These are phyloP conservation scores for Pythium diclinum DNA, from an alignment of 352 stramenopile genomes.

Conservation along the genomic window DNA sequence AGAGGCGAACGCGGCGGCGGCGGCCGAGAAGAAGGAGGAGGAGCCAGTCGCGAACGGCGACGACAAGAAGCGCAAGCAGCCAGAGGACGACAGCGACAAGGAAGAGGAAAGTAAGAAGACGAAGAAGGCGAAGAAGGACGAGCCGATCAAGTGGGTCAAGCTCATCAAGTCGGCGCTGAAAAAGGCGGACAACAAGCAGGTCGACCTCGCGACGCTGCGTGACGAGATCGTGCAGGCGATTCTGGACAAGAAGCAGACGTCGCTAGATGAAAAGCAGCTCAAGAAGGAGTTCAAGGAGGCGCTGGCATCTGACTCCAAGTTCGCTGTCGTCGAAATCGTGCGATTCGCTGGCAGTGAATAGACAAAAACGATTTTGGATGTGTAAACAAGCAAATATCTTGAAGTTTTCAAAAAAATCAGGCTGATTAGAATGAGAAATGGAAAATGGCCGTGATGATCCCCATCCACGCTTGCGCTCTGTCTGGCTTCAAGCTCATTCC, in stretches of 20 bases:
- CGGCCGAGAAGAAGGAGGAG: conserved; percentile 10
- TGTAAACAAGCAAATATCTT: conserved; percentile 6
- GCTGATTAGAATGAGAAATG: background rate
- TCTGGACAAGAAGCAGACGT: conserved; percentile 38
- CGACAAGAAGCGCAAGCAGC: conserved; percentile 48
- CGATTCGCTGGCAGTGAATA: conserved; percentile 26
- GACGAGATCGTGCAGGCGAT: conserved; percentile 47
- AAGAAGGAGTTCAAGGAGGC: conserved; percentile 62
- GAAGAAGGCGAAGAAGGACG: conserved; percentile 51
- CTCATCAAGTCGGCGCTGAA: conserved; percentile 60
- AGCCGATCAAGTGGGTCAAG: conserved; percentile 70
- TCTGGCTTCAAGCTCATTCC: background rate
- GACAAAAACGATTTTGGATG: conserved; percentile 8
- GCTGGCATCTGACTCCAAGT: conserved; percentile 34
- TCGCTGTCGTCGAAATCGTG: conserved; percentile 51
- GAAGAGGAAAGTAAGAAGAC: conserved; percentile 22
- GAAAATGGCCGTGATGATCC: background rate
- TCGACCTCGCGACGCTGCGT: conserved; percentile 54
- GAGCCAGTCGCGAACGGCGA: conserved; percentile 12
- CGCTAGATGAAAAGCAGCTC: conserved; percentile 61
- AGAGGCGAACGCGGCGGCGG: conserved; percentile 14
- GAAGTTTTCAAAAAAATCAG: conserved; percentile 20
- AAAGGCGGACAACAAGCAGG: conserved; percentile 35
- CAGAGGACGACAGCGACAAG: conserved; percentile 27
- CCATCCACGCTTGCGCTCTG: background rate